A percentile compares a stretch with the other conserved stretches of the same genome.
These are phyloP conservation scores for Pythium brassicae DNA, from an alignment of 352 stramenopile species.

Conservation along the genomic window DNA sequence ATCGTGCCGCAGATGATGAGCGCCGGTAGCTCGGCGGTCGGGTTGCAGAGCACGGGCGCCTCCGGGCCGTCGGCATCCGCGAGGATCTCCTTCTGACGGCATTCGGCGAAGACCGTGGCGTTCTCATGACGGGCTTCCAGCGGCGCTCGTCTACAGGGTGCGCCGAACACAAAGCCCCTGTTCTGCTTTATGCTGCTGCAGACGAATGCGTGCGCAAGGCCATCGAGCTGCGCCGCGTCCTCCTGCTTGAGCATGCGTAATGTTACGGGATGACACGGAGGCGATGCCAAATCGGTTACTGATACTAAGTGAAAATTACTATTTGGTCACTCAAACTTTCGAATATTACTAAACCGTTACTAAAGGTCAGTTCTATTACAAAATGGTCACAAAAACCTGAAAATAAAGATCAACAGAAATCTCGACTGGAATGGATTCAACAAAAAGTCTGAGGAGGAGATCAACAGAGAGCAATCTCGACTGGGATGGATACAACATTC, in stretches of 20 bases:
- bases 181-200: slow-evolving; percentile 8
- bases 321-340: too few species aligned
- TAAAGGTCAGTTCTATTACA: too few species aligned
- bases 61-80: not conserved
- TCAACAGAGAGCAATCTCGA: too few species aligned
- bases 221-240: slow-evolving; percentile 11
- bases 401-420: too few species aligned
- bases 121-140: slow-evolving; percentile 14
- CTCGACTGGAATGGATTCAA: too few species aligned
- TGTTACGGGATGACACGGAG: too few species aligned
- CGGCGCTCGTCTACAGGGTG: slow-evolving; percentile 8
- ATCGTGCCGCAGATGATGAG: slow-evolving; percentile 15
- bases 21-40: slow-evolving; percentile 1
- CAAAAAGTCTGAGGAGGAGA: too few species aligned
- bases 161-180: slow-evolving; percentile 9
- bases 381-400: too few species aligned
- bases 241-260: slow-evolving; percentile 9
- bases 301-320: too few species aligned
- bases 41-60: not conserved
- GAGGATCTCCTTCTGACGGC: not conserved
- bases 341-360: too few species aligned
- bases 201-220: slow-evolving; percentile 9
- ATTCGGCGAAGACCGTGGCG: slow-evolving; percentile 8
- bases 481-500: too few species aligned
- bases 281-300: too few species aligned